These are phyloP conservation scores for Stromatinia cepivora DNA, from an alignment of 2,329 filamentous ascomycete genomes.

Conservation along the genomic window DNA sequence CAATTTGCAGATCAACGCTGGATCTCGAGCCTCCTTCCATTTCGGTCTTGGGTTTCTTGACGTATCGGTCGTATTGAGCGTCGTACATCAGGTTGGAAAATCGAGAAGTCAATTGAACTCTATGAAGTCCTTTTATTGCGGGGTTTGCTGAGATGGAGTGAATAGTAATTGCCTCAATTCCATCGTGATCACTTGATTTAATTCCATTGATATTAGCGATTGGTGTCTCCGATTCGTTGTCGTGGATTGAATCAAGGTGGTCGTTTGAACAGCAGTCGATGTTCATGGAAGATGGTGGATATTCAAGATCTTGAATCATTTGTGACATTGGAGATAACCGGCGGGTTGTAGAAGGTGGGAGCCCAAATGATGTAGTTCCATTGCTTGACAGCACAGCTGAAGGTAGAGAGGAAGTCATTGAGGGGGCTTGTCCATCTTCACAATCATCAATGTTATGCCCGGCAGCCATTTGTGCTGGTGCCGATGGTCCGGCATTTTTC, in stretches of 20 bases:
- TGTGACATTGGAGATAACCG: slow-evolving; percentile 2
- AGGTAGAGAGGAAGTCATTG: background rate
- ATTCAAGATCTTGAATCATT: background rate
- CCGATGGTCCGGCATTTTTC: background rate
- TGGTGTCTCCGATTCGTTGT: background rate
- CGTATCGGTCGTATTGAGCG: background rate
- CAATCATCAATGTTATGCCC: too few species aligned
- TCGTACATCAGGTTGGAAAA: slow-evolving; percentile 4
- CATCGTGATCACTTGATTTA: background rate
- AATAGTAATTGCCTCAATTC: background rate
- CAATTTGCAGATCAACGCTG: background rate
- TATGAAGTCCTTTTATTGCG: background rate
- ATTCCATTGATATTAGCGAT: background rate
- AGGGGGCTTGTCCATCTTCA: background rate
- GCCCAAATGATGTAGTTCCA: background rate
- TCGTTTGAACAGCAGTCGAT: background rate
- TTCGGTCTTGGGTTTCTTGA: background rate
- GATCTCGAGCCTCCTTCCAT: background rate
- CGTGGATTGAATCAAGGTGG: background rate
- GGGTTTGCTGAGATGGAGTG: background rate
- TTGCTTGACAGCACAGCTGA: background rate
- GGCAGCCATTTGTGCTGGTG: background rate
- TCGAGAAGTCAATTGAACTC: background rate
- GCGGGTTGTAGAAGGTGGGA: too few species aligned
- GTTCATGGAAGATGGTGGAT: background rate